These are phyloP conservation scores for Leccinellum luteum DNA, from an alignment of 768 basidiomycete species.

Conservation along the genomic window DNA sequence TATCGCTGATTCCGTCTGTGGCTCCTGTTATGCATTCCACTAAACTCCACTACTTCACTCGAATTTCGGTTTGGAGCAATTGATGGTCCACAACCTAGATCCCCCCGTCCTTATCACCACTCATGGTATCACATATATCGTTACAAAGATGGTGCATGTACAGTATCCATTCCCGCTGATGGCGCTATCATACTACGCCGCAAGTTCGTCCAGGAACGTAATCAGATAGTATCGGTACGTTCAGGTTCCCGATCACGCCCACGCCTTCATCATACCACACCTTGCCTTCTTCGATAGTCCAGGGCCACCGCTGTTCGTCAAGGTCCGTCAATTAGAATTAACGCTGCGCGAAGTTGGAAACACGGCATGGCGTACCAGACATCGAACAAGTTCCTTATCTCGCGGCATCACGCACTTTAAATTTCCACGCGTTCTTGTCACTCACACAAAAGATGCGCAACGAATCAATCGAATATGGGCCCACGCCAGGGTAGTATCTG, in stretches of 20 bases:
- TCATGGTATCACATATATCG: constrained; percentile 19
- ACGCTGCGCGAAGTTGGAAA: not conserved
- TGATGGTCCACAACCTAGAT: not conserved
- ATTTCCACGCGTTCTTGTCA: constrained; percentile 52
- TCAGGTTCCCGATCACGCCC: constrained; percentile 40
- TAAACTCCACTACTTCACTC: no score
- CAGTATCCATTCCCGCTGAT: constrained; percentile 27
- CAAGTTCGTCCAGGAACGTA: constrained; percentile 40
- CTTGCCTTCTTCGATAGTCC: constrained; percentile 55
- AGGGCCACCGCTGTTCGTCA: constrained; percentile 69
- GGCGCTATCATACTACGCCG: constrained; percentile 21
- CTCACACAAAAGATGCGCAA: constrained; percentile 64
- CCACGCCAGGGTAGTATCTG: constrained; percentile 62
- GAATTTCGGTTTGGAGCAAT: no score
- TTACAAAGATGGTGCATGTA: constrained; percentile 25
- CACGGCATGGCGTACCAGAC: constrained; percentile 54
- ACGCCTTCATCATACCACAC: constrained; percentile 45
- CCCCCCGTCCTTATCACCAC: not conserved
- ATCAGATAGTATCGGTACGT: constrained; percentile 39
- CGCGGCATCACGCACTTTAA: constrained; percentile 53
- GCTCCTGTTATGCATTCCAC: no score
- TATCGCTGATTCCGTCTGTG: not conserved
- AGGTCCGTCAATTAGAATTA: no score
- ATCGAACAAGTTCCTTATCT: constrained; percentile 70
- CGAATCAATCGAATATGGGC: constrained; percentile 71